phyloP scores from a whole-genome alignment of 2,329 filamentous ascomycete species.

The Akanthomyces dipterigenus region DNA sequence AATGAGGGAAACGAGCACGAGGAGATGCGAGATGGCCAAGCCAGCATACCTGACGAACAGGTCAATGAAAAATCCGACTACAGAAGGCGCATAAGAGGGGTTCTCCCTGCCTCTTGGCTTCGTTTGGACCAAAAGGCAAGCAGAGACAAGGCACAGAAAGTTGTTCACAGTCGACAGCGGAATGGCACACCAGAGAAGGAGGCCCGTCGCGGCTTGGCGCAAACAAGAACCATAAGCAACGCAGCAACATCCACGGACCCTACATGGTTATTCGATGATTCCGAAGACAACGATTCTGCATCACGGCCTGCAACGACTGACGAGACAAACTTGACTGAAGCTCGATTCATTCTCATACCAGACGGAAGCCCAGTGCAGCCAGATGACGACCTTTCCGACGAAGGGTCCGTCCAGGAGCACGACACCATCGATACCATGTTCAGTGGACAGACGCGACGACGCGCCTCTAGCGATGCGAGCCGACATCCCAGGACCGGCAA shows the following conservation, averaged over 20 bases:
- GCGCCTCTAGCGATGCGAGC: slow-evolving; percentile 13
- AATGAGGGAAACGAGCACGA: not conserved
- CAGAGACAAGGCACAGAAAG: slow-evolving; percentile 25
- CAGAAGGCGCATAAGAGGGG: slow-evolving; percentile 46
- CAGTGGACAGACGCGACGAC: slow-evolving; percentile 34
- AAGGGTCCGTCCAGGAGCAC: slow-evolving; percentile 40
- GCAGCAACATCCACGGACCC: slow-evolving; percentile 22
- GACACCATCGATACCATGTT: slow-evolving; percentile 47
- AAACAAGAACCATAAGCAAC: slow-evolving; percentile 27
- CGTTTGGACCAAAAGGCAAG: slow-evolving; percentile 47
- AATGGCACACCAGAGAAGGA: slow-evolving; percentile 31
- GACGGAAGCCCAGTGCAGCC: not conserved
- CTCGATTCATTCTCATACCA: slow-evolving; percentile 18
- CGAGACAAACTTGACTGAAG: slow-evolving; percentile 22
- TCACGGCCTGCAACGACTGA: slow-evolving; percentile 17
- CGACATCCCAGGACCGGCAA: slow-evolving; percentile 18
- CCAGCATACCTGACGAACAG: slow-evolving; percentile 22
- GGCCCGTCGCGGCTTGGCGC: slow-evolving; percentile 43
- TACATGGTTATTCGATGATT: slow-evolving; percentile 39
- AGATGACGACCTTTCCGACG: slow-evolving; percentile 18
- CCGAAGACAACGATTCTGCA: slow-evolving; percentile 32
- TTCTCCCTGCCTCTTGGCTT: slow-evolving; percentile 62
- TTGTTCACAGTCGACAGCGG: slow-evolving; percentile 21
- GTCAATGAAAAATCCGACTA: slow-evolving; percentile 35
- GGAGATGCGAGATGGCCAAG: not conserved